Evolutionary conservation across 2,329 filamentous ascomycete species (phyloP), one percentile per base, ranked within the genome.

Genomic region (Didymella sp.): DNA sequence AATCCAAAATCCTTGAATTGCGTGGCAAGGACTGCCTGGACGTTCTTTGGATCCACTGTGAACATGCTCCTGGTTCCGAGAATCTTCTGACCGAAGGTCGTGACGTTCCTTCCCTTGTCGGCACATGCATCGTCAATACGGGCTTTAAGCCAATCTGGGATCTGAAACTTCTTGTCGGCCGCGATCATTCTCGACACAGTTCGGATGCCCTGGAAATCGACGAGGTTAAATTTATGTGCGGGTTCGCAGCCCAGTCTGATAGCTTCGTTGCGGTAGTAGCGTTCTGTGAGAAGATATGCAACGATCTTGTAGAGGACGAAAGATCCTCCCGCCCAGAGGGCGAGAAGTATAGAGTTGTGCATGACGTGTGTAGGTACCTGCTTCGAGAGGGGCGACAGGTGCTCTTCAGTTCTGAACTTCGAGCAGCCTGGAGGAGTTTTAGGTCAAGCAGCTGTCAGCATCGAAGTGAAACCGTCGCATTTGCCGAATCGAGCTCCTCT

Each of bases 141-240:
- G 2, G 62, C 51, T 7, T 64, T 55, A 3, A 70, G 37, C 41
- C 63, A 74, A 4, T 67, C 81, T 5, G 78, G 69, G 0, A 69
- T 27, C 12, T 68, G 50, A 38, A 70, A 70, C 21, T 66, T 56
- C 15, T 74, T 78, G 33, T 79, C 57, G 1, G 79, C 75, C 9
- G 71, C 71, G 6, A 80, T 41, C 27, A 79, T 76, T 19, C 70
- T 59, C 28, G 67, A 48, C 56, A 84, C 75, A 45, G 79, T 69
- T 61, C 82, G 79, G n/a, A 82, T 63, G 4, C 85, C 85, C 1
- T 86, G 69, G 43, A 85, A 63, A 2, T 77, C 77, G 62, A 82
- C 77, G 0, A 79, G 78, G 58, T 78, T 81, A 21, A 59, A 50
- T 7, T 67, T 59, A 15, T 74, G 63, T 2, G 77, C 71, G 2